Evolutionary conservation across 2,329 filamentous ascomycete species (phyloP).

Genomic region (Paramyrothecium sp.): DNA sequence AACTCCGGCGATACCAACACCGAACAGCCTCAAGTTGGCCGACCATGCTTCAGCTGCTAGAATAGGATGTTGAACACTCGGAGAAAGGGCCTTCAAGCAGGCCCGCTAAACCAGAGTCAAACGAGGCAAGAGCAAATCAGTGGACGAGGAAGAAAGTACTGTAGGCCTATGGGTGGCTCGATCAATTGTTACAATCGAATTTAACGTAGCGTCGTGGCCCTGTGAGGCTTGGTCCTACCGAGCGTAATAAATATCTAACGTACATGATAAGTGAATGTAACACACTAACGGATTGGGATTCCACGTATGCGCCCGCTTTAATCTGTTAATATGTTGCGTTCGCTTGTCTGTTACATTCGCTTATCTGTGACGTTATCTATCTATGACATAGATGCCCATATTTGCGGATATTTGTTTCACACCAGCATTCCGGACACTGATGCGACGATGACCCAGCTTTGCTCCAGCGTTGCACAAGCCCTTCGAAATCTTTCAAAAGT

Average conservation of each 20-base stretch:
- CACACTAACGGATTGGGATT: not conserved
- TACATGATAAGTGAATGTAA: not conserved
- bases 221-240: not conserved
- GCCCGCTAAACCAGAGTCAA: not conserved
- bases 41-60: not conserved
- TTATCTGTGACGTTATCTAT: slow-evolving; percentile 1
- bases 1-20: not conserved
- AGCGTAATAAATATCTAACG: not conserved
- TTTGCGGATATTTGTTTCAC: slow-evolving; percentile 1
- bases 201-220: not conserved
- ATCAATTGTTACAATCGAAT: not conserved
- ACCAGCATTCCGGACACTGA: slow-evolving; percentile 1
- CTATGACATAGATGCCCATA: slow-evolving; percentile 1
- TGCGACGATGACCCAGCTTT: slow-evolving; percentile 1
- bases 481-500: not conserved
- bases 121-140: not conserved
- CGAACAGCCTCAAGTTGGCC: not conserved
- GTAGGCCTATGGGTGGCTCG: not conserved
- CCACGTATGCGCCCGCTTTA: not conserved
- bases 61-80: not conserved
- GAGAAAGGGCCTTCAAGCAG: not conserved
- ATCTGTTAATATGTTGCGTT: no score
- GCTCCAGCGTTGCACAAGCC: not conserved
- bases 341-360: no score
- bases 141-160: not conserved